These are phyloP conservation scores for Cladosporium colombiae DNA, from an alignment of 2,329 filamentous ascomycete genomes.

Conservation along the genomic window DNA sequence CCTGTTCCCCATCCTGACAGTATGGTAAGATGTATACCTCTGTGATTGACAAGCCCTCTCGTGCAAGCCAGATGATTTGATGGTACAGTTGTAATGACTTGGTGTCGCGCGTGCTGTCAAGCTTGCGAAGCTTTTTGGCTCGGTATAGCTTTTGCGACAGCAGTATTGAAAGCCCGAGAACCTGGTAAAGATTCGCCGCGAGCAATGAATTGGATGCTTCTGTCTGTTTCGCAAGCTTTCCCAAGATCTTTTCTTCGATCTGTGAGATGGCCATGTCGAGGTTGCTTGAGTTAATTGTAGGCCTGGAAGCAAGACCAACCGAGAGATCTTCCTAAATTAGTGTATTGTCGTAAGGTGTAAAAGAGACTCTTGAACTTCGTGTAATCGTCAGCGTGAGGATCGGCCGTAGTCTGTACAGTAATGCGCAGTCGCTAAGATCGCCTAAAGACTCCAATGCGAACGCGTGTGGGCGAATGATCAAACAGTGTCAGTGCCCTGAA, in stretches of 20 bases:
- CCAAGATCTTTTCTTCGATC: constrained; percentile 96
- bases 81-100: constrained; percentile 80
- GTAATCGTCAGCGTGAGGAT: constrained; percentile 8
- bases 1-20: constrained; percentile 69
- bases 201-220: constrained; percentile 76
- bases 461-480: not conserved
- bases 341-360: not conserved
- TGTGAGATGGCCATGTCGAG: constrained; percentile 84
- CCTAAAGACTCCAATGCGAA: not conserved
- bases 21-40: constrained; percentile 80
- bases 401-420: constrained; percentile 1
- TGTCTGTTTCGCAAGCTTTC: constrained; percentile 79
- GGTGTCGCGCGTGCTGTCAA: constrained; percentile 77
- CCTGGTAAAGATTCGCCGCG: constrained; percentile 81
- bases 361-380: constrained; percentile 1
- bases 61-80: constrained; percentile 92
- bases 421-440: not conserved
- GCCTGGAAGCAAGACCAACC: not conserved
- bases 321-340: not conserved
- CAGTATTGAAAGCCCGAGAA: constrained; percentile 86
- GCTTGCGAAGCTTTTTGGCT: constrained; percentile 77
- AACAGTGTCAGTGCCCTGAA: not conserved
- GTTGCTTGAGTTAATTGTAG: constrained; percentile 23
- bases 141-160: constrained; percentile 80
- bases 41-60: constrained; percentile 85